These are phyloP conservation scores for Rosa chinensis DNA, from an alignment of 306 rosid genomes.

Conservation along the genomic window DNA sequence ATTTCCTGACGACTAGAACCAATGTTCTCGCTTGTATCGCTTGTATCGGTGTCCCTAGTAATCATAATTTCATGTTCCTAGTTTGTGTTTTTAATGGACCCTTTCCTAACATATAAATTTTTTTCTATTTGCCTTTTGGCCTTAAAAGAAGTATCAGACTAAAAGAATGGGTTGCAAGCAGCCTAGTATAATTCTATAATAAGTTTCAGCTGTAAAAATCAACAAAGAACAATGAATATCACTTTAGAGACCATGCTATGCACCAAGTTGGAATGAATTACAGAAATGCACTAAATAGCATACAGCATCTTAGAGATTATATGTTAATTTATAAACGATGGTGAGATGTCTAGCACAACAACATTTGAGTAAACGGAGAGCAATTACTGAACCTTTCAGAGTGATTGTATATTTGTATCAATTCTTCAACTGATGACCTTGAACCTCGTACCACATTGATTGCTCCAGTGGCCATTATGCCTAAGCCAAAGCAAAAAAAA, in stretches of 20 bases:
- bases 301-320: too few relatives aligned
- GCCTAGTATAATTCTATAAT: neutral
- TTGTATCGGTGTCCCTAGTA: too few relatives aligned
- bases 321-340: neutral
- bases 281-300: slow-evolving; percentile 4
- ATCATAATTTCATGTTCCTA: too few relatives aligned
- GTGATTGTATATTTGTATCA: slow-evolving; percentile 76
- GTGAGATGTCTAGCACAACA: slow-evolving; percentile 13
- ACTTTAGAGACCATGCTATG: slow-evolving; percentile 12
- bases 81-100: too few relatives aligned
- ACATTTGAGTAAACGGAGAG: neutral
- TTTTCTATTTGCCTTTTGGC: neutral
- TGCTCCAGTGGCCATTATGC: slow-evolving; percentile 94
- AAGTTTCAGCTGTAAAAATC: neutral
- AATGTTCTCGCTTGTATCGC: neutral
- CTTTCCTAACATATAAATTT: too few relatives aligned
- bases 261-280: slow-evolving; percentile 13
- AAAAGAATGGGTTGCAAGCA: neutral
- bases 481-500: slow-evolving; percentile 44
- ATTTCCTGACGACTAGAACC: neutral
- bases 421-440: slow-evolving; percentile 82
- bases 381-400: slow-evolving; percentile 68
- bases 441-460: slow-evolving; percentile 94
- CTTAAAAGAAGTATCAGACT: neutral
- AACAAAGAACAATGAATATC: slow-evolving; percentile 1